Base-by-base conservation (phyloP, 345 rosid genomes). In the Arabis hirsuta region DNA sequence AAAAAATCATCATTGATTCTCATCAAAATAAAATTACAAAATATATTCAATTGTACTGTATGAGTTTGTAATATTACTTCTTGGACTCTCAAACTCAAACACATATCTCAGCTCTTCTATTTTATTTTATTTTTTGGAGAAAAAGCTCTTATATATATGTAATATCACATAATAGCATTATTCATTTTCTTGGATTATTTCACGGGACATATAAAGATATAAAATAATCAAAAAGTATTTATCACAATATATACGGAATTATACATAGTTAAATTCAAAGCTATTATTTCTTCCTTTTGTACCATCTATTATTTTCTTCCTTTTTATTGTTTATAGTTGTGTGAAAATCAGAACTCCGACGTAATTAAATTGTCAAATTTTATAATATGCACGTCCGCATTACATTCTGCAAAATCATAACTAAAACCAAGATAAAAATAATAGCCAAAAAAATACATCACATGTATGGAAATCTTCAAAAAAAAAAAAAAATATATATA, bases 391-490 rank as follows among this genome's bases (percentile, higher is more conserved):
- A 73, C 71, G 72, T 47, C 72, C 12, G 20, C 55, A 13, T 52
- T 39, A 73, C 58, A 56, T 47, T 51, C 65, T 47, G 54, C 27
- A 48, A 65, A 64, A 34, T 24, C 57, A 46, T 64, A 53, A 55
- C 19, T 39, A 55, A 31, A 64, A 72, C 19, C 76, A 64, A 46
- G 39, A 53, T 13, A 55, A 26, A 64, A 47, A 26, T 11, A 44
- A 27, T 7, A 4, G 6, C 13, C 38, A 8, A 12, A 73, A 53
- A 54, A 55, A 27, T 48, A 42, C 27, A 56, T 73, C 56, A 58
- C 50, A 73, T 73, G 58, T 59, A 51, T 51, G 46, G 8, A 66
- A 67, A 39, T 66, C 62, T 42, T 48, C 72, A n/a, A 19, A 74
- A 22, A 22, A 22, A 22, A 22, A 22, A 22, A 2, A 22, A 22